Evolutionary conservation across 495 filamentous ascomycete genomes (phyloP), one percentile per base, ranked within the genome.

Genomic region (Penicillium salamii): DNA sequence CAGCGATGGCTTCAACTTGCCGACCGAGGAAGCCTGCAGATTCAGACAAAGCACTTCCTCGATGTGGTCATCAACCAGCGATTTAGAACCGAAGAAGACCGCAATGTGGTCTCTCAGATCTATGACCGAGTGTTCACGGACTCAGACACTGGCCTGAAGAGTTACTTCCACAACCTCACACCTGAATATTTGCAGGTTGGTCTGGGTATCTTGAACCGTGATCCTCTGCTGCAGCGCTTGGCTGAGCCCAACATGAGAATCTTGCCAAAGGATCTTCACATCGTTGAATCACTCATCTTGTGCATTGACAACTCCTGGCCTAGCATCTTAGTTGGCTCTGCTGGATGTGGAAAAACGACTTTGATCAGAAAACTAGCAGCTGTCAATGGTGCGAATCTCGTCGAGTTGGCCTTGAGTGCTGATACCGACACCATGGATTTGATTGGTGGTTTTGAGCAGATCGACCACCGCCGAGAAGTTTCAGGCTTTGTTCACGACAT

Each of bases 401-500:
- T 88, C 34, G 85, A 87, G 34, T 84, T 97, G 45, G 81, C 91
- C 9, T 75, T 97, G 57, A 97, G 95, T 65, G 82, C 89, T 3
- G 95, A 97, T 53, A 88, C 92, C 40, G 95, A 99, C 66, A 89
- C 92, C 13, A 96, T 92, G 83, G 95, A 99, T 61, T 78, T 99
- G 18, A 87, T 99, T 43, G 95, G 95, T 54, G 91, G 93, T 0
- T 99, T 95, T 61, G 95, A 97, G 60, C 95, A 99, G 68, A 84
- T 89, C 28, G 91, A 97, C 63, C 78, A 89, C 41, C 71, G 83
- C 24, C 79, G 92, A 38, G 81, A 84, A 38, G 65, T 83, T 14
- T 81, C 80, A 5, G 59, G 69, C 54, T 45, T 81, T 76, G 51
- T 71, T 78, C 50, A 64, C 24, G 76, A 81, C 46, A 61, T 95